Base-by-base conservation (phyloP, 164 flowering plant species). In the Sedum album region DNA sequence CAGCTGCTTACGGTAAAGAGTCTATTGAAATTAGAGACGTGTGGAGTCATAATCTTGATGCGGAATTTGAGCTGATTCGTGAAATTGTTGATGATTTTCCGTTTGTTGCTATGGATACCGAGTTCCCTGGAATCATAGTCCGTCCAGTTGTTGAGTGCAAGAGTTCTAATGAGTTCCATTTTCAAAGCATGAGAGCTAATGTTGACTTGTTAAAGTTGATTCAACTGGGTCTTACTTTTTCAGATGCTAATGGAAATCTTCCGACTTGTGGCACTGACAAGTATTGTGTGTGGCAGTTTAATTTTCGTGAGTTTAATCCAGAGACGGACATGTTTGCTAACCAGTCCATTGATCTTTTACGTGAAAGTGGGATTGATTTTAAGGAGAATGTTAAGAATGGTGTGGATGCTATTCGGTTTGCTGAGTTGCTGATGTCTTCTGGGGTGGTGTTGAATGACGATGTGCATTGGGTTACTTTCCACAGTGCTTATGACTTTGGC, bases 11-110 rank as follows among this genome's bases (percentile, higher is more conserved):
- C 2, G 78, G 76, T 53, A 70, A 69, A 17, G 84, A 81, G 51
- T 73, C 83, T 72, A 75, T 83, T 72, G 75, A 77, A 6, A 83
- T 28, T n/a, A n/a, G n/a, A n/a, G n/a, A n/a, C n/a, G n/a, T n/a
- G n/a, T n/a, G n/a, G n/a, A n/a, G n/a, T n/a, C 78, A 79, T 28
- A 81, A 82, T 65, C 79, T 82, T 4, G 86, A 81, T 48, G 74
- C 68, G 10, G 86, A 83, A 65, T 79, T 83, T 61, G 76, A 51
- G 1, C 60, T 78, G 66, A 81, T 83, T 62, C 82, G 84, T 1
- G 81, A 78, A 18, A 75, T 79, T 5, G 86, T 82, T 5, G 86
- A 83, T 70, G 38, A 62, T 9, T 62, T 28, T 13, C 65, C 38
- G 0, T 62, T 31, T 35, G 39, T 62, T 35, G 35, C 65, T 4